Percentiles rank a stretch among this genome's conserved stretches.
phyloP scores from a whole-genome alignment of 129 eudicot genomes.

The Flaveria robusta region DNA sequence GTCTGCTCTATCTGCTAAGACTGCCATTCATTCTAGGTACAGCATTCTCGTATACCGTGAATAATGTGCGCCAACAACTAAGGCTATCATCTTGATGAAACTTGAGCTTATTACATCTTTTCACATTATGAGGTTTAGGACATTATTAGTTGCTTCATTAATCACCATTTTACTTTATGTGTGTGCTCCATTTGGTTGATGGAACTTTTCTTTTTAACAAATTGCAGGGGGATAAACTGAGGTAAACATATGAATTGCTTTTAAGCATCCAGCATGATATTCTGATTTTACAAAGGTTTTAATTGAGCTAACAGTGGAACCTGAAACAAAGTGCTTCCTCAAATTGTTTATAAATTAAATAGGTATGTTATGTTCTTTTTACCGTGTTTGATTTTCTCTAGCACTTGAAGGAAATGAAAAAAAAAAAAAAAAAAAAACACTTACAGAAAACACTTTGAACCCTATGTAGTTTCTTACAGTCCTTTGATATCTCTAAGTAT shows the following conservation, averaged over 20 bases:
- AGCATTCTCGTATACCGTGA: no score
- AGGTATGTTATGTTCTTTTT: not conserved
- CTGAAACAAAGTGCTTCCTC: conserved; percentile 46
- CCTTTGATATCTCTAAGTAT: not conserved
- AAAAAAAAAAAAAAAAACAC: not conserved
- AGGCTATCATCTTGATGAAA: no score
- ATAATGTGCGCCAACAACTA: no score
- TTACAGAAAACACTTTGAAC: no score
- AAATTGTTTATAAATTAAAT: not conserved
- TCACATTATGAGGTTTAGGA: no score
- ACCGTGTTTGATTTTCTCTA: not conserved
- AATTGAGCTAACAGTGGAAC: conserved; percentile 63
- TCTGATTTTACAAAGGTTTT: conserved; percentile 26
- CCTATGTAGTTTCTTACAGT: no score
- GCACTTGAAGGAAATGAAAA: not conserved
- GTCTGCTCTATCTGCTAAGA: no score
- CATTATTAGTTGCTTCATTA: no score
- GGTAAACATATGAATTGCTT: conserved; percentile 49
- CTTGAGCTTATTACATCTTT: no score
- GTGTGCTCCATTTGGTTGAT: conserved; percentile 19
- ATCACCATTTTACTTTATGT: no score
- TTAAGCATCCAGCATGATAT: not conserved
- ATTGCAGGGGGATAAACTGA: no score
- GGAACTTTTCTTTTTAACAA: conserved; percentile 18
- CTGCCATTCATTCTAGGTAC: no score